Percentiles rank a stretch among this genome's conserved stretches.
These are phyloP conservation scores for Penicillium freii DNA, from an alignment of 2,329 filamentous ascomycete genomes.

Conservation along the genomic window DNA sequence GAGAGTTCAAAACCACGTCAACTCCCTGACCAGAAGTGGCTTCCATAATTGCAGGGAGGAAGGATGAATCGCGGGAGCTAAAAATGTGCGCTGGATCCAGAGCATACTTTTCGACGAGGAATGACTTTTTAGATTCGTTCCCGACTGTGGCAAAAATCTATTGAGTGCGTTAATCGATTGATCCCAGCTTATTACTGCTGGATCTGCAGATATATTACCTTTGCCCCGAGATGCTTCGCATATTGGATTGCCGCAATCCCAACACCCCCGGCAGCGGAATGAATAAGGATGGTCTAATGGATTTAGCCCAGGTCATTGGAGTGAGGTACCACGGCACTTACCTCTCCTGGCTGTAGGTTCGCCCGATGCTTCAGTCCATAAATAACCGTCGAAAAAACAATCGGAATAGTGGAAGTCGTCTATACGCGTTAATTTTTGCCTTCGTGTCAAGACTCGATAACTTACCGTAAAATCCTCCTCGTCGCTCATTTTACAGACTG, in stretches of 20 bases:
- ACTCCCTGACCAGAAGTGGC: not conserved
- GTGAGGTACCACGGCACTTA: not conserved
- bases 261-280: constrained; percentile 14
- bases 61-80: constrained; percentile 9
- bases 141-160: constrained; percentile 21
- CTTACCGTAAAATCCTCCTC: not conserved
- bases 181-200: not conserved
- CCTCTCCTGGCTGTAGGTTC: not conserved
- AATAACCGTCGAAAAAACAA: not conserved
- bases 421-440: not conserved
- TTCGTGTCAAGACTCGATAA: not conserved
- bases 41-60: not conserved
- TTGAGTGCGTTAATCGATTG: not conserved
- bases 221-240: constrained; percentile 2
- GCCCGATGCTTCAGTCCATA: not conserved
- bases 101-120: constrained; percentile 9
- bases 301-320: not conserved
- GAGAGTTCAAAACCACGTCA: constrained; percentile 20
- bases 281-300: constrained; percentile 17
- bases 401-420: not conserved
- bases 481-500: not conserved
- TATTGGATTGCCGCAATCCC: constrained; percentile 21
- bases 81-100: constrained; percentile 24
- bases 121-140: constrained; percentile 15
- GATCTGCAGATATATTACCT: not conserved